phyloP scores from a whole-genome alignment of 768 basidiomycete genomes.

The Suillus discolor region DNA sequence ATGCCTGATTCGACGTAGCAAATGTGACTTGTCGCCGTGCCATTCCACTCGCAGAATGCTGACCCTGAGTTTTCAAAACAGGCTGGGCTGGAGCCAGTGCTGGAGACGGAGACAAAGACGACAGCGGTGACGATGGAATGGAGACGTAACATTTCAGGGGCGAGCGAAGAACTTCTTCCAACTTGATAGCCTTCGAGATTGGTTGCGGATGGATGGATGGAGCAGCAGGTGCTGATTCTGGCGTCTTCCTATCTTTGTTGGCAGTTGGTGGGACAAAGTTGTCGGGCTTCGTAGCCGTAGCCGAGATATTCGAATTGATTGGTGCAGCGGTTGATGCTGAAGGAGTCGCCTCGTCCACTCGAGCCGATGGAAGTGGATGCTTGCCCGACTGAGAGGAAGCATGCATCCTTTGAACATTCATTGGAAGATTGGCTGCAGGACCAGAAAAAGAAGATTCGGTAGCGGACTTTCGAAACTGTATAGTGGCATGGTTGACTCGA shows the following conservation, averaged over 20 bases:
- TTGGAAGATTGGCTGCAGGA: not conserved
- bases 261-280: not conserved
- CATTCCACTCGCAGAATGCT: slow-evolving; percentile 1
- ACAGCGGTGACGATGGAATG: slow-evolving; percentile 18
- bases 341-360: not conserved
- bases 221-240: not conserved
- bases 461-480: not conserved
- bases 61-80: not conserved
- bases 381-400: not conserved
- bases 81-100: not conserved
- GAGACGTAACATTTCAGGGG: slow-evolving; percentile 17
- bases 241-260: not conserved
- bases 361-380: not conserved
- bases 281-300: not conserved
- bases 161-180: slow-evolving; percentile 18
- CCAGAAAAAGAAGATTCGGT: not conserved
- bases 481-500: not conserved
- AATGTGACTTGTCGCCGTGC: slow-evolving; percentile 1
- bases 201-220: not conserved
- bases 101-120: slow-evolving; percentile 12
- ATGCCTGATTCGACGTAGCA: not conserved
- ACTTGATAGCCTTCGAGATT: slow-evolving; percentile 19
- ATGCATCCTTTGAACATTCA: not conserved
- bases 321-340: not conserved
- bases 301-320: not conserved